A percentile compares a stretch with the other conserved stretches of the same genome.
phyloP scores from a whole-genome alignment of 768 basidiomycete species.

The Boletus tylopilopsis region DNA sequence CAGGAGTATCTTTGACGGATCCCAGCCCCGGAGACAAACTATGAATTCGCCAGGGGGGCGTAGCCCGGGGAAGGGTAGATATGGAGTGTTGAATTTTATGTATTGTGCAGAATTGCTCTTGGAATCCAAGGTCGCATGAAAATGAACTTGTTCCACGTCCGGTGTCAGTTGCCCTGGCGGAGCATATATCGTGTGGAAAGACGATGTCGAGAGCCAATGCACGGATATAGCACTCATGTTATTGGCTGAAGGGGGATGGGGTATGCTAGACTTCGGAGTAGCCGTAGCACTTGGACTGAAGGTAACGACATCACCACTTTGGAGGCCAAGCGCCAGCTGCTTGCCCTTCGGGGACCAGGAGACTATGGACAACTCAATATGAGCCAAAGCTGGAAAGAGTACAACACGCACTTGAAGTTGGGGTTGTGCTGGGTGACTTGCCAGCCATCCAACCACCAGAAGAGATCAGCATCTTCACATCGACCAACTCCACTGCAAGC shows the following conservation, averaged over 20 bases:
- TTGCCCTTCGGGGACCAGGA: slow-evolving; percentile 88
- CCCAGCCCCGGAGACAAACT: slow-evolving; percentile 41
- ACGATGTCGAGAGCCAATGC: slow-evolving; percentile 66
- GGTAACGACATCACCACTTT: slow-evolving; percentile 66
- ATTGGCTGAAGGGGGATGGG: slow-evolving; percentile 49
- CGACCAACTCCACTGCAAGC: slow-evolving; percentile 56
- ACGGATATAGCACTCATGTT: slow-evolving; percentile 47
- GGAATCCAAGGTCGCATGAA: slow-evolving; percentile 38
- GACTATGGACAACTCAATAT: slow-evolving; percentile 39
- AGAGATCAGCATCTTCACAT: slow-evolving; percentile 46
- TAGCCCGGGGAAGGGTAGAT: slow-evolving; percentile 42
- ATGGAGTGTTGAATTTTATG: slow-evolving; percentile 37
- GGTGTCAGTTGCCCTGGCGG: slow-evolving; percentile 37
- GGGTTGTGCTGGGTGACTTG: slow-evolving; percentile 45
- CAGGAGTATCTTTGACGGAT: slow-evolving; percentile 39
- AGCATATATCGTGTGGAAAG: slow-evolving; percentile 64
- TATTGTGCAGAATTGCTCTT: slow-evolving; percentile 39
- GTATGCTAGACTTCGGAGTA: slow-evolving; percentile 53
- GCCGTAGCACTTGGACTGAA: slow-evolving; percentile 56
- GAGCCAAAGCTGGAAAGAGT: background rate
- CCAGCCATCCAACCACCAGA: slow-evolving; percentile 54
- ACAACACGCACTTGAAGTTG: slow-evolving; percentile 53
- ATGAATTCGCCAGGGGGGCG: slow-evolving; percentile 44
- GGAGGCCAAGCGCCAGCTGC: slow-evolving; percentile 73
- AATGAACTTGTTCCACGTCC: slow-evolving; percentile 41